Conservation (phyloP, 352 stramenopile species). For the Phytophthora macrochlamydospora region DNA sequence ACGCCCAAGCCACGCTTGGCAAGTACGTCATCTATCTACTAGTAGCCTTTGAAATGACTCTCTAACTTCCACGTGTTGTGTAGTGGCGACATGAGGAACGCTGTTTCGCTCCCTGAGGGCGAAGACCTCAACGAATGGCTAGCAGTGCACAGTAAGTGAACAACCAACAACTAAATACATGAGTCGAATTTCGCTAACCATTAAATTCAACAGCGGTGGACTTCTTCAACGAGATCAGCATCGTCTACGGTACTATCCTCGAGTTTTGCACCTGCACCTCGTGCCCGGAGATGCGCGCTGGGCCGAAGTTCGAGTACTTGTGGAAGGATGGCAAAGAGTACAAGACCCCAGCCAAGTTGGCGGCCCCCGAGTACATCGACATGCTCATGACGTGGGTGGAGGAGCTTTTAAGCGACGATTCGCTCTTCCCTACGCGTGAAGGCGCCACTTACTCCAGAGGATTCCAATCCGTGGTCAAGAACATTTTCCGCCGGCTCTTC, state of each 20-base stretch:
- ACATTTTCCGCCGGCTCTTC: slow-evolving; percentile 97
- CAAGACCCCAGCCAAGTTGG: slow-evolving; percentile 73
- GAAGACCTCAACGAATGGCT: slow-evolving; percentile 94
- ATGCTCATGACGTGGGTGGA: slow-evolving; percentile 93
- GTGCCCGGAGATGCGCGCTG: slow-evolving; percentile 79
- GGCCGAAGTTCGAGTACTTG: slow-evolving; percentile 90
- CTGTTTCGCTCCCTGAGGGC: slow-evolving; percentile 62
- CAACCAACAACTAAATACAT: background rate
- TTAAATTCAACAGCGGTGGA: slow-evolving; percentile 74
- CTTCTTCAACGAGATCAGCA: slow-evolving; percentile 95
- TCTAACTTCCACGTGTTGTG: background rate
- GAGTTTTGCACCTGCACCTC: slow-evolving; percentile 77
- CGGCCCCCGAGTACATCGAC: slow-evolving; percentile 92
- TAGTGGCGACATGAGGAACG: slow-evolving; percentile 72
- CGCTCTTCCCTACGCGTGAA: slow-evolving; percentile 75
- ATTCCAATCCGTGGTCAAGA: slow-evolving; percentile 88
- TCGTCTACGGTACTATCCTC: slow-evolving; percentile 91
- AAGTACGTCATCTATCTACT: slow-evolving; percentile 53
- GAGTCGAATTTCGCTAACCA: too few species aligned
- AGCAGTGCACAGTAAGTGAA: slow-evolving; percentile 85
- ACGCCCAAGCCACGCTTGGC: slow-evolving; percentile 78
- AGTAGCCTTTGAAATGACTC: slow-evolving; percentile 16
- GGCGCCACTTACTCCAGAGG: slow-evolving; percentile 74
- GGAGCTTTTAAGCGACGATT: slow-evolving; percentile 84
- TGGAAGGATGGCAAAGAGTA: slow-evolving; percentile 84